Evolutionary conservation across 2,329 filamentous ascomycete species (phyloP).

Genomic region (Fonsecaea monophora): DNA sequence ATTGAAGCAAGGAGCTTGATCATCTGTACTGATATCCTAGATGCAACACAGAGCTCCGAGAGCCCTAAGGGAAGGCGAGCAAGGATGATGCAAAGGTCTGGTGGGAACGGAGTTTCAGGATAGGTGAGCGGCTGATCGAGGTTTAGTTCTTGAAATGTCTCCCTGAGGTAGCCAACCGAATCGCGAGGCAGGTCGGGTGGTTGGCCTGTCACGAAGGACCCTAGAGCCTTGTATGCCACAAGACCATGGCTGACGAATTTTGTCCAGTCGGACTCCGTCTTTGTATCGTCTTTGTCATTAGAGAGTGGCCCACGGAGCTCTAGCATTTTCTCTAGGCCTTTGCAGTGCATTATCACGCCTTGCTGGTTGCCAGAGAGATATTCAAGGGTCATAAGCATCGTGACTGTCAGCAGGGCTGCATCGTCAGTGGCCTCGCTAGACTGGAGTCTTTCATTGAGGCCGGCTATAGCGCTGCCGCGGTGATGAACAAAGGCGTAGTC

Average conservation of each 20-base stretch:
- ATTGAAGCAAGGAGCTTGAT: slow-evolving; percentile 35
- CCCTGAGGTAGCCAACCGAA: slow-evolving; percentile 27
- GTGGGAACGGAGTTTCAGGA: slow-evolving; percentile 33
- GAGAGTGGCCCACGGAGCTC: slow-evolving; percentile 30
- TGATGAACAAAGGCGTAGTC: slow-evolving; percentile 37
- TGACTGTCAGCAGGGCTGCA: slow-evolving; percentile 33
- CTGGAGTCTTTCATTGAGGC: slow-evolving; percentile 30
- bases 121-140: slow-evolving; percentile 35
- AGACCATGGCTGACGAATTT: slow-evolving; percentile 36
- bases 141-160: slow-evolving; percentile 33
- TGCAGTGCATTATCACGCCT: slow-evolving; percentile 35
- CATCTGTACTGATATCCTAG: slow-evolving; percentile 35
- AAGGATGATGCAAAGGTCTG: slow-evolving; percentile 32
- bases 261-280: slow-evolving; percentile 29
- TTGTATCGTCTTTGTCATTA: slow-evolving; percentile 15
- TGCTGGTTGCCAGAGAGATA: slow-evolving; percentile 36
- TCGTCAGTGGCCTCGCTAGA: slow-evolving; percentile 28
- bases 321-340: slow-evolving; percentile 36
- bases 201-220: slow-evolving; percentile 36
- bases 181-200: slow-evolving; percentile 28
- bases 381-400: slow-evolving; percentile 39
- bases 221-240: slow-evolving; percentile 33
- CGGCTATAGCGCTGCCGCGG: slow-evolving; percentile 35
- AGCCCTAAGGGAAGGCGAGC: slow-evolving; percentile 33
- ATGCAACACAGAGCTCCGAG: slow-evolving; percentile 32